Evolutionary conservation across 768 basidiomycete genomes (phyloP), one percentile per base, ranked within the genome.

Genomic region (Rhodocollybia butyracea): DNA sequence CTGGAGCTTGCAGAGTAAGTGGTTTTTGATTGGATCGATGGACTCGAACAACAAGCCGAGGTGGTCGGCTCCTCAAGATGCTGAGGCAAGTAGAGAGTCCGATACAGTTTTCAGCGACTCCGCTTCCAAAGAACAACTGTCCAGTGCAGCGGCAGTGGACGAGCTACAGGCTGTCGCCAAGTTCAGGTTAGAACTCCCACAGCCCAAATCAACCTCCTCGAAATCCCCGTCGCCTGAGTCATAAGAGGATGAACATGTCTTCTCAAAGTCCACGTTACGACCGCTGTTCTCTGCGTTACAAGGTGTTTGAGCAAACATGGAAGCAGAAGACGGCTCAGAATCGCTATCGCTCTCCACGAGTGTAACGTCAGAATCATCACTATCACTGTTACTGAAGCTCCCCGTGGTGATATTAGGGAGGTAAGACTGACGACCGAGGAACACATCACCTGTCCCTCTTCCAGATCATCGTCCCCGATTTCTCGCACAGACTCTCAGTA

Each of bases 311-410:
- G 39, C 19, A 13, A 40, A 41, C 27, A 30, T 19, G 31, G 39
- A 41, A 2, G 39, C 17, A 7, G 15, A 11, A 15, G 30, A 40
- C 4, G 39, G 32, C 22, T 73, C 71, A n/a, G 59, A 60, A 36
- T 76, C 75, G 48, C 65, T 70, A 52, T 79, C 77, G 47, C 76
- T 79, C 60, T 78, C 80, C 24, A 84, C 80, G 19, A 84, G 72
- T 8, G 83, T 84, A n/a, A 71, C 61, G 55, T 84, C 83, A n/a
- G 81, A 79, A 60, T 79, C 79, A 56, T 78, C 78, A 59, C 76
- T 76, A 59, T 64, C 74, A 21, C 63, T 65, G 10, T 67, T 66
- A n/a, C n/a, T 10, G 39, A 17, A 13, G 32, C 34, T 50, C 3
- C 61, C 63, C 2, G 71, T 70, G 21, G 65, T 63, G 59, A 58